Evolutionary conservation across 2,329 filamentous ascomycete species (phyloP), one percentile per base, ranked within the genome.

Genomic region (Podosphaera xanthii): DNA sequence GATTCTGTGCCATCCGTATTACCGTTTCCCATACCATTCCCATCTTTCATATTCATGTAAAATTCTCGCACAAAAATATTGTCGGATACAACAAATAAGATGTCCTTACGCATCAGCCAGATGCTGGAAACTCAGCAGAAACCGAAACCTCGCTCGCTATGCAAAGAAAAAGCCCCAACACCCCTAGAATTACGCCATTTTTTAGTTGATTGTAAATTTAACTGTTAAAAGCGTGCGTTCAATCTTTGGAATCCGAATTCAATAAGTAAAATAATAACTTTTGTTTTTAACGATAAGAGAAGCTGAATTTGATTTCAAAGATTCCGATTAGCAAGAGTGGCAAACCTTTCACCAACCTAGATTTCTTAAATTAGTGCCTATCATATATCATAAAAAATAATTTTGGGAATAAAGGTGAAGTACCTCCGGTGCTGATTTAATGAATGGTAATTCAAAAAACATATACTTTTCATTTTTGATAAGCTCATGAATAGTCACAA

Each of bases 391-490:
- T 35, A 14, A 48, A 40, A 30, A 22, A 30, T 36, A 31, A 40
- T 2, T 9, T 8, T 56, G 10, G 10, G 30, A n/a, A 4, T 9
- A 48, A 34, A 30, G 6, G 8, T 33, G 36, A 57, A 73, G 70
- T 76, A 94, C 89, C 76, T 96, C 89, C 64, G 89, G 89, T 65
- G 84, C 81, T 64, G 84, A 80, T 75, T 95, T 94, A 72, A 97
- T 86, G 67, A 94, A 96, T 34, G 87, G 86, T 64, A 95, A 77
- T 57, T 92, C 87, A 75, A 94, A 97, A 76, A 98, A 94, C 68
- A 82, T 82, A 71, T 91, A 94, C 68, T 83, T 87, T 59, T 86
- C 83, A 69, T 94, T 96, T 76, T 94, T 94, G 64, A 94, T 77
- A 60, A 98, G 78, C 73, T 97, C 92, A 63, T 92, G 74, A 62